Evolutionary conservation across 2,329 filamentous ascomycete genomes (phyloP).

Genomic region (Elsinoe australis): DNA sequence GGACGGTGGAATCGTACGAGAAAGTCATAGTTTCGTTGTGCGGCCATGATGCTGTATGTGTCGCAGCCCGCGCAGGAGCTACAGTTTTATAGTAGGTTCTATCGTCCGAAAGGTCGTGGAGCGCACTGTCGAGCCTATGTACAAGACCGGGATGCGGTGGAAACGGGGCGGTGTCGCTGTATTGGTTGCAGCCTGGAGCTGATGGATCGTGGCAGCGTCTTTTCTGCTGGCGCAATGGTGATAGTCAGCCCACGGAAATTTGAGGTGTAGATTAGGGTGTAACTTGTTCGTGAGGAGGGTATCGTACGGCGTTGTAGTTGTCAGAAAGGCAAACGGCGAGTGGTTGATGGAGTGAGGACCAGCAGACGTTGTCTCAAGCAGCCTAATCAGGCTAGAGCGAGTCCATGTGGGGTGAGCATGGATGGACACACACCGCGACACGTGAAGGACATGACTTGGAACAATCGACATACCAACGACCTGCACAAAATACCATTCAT

Average conservation of each 20-base stretch:
- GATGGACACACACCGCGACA: background rate
- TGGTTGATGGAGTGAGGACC: constrained; percentile 14
- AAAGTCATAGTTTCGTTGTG: constrained; percentile 98
- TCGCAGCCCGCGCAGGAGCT: background rate
- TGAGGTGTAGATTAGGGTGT: background rate
- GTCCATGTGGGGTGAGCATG: background rate
- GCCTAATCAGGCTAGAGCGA: constrained; percentile 13
- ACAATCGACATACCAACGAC: no score
- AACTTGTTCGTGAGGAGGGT: background rate
- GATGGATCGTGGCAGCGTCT: background rate
- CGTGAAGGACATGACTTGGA: background rate
- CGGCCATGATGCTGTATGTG: constrained; percentile 59
- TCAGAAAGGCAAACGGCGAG: constrained; percentile 2
- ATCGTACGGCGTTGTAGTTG: constrained; percentile 1
- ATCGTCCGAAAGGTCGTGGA: background rate
- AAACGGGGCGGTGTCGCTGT: constrained; percentile 1
- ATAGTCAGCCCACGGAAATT: background rate
- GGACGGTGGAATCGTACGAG: constrained; percentile 66
- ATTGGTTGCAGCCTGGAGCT: constrained; percentile 9
- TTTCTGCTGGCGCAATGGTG: background rate
- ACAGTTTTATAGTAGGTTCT: background rate
- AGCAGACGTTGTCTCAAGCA: constrained; percentile 16
- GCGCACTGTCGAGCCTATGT: constrained; percentile 1
- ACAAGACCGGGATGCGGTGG: constrained; percentile 4
- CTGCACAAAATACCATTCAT: no score